Evolutionary conservation across 441 rosid species (phyloP).

Genomic region (Euphorbia neoarborescens): DNA sequence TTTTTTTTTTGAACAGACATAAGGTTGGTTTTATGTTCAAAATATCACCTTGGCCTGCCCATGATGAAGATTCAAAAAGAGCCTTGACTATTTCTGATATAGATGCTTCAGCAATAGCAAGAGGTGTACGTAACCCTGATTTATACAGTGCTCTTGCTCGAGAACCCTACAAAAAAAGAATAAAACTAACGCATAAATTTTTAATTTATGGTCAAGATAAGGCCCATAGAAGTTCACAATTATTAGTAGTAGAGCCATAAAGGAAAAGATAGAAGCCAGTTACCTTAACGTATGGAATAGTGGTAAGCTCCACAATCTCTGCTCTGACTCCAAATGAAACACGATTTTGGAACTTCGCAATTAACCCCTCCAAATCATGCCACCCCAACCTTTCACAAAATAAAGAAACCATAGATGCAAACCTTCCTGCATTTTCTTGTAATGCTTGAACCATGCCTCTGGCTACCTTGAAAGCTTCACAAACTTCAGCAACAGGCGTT

Average conservation of each 20-base stretch:
- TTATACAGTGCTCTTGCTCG: slow-evolving; percentile 94
- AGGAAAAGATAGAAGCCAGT: slow-evolving; percentile 19
- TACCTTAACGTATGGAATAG: slow-evolving; percentile 91
- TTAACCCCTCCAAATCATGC: slow-evolving; percentile 94
- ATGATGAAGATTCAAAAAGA: slow-evolving; percentile 81
- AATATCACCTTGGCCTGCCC: slow-evolving; percentile 71
- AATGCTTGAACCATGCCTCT: slow-evolving; percentile 97
- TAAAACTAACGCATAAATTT: slow-evolving; percentile 20
- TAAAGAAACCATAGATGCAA: slow-evolving; percentile 93
- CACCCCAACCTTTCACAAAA: slow-evolving; percentile 98
- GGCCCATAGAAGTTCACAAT: slow-evolving; percentile 4
- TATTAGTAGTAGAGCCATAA: slow-evolving; percentile 12
- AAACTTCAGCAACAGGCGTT: slow-evolving; percentile 84
- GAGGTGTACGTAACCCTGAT: slow-evolving; percentile 87
- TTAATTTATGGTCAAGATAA: background rate
- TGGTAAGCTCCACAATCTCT: slow-evolving; percentile 94
- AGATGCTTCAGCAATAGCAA: slow-evolving; percentile 93
- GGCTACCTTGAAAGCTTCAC: slow-evolving; percentile 92
- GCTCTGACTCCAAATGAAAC: slow-evolving; percentile 99
- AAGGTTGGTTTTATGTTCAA: background rate
- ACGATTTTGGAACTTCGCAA: slow-evolving; percentile 90
- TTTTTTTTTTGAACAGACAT: background rate
- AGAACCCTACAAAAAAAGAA: slow-evolving; percentile 59
- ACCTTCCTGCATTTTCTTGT: slow-evolving; percentile 98
- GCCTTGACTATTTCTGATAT: slow-evolving; percentile 79